Conservation (phyloP, 495 filamentous ascomycete species). For the Bombardia bombarda region DNA sequence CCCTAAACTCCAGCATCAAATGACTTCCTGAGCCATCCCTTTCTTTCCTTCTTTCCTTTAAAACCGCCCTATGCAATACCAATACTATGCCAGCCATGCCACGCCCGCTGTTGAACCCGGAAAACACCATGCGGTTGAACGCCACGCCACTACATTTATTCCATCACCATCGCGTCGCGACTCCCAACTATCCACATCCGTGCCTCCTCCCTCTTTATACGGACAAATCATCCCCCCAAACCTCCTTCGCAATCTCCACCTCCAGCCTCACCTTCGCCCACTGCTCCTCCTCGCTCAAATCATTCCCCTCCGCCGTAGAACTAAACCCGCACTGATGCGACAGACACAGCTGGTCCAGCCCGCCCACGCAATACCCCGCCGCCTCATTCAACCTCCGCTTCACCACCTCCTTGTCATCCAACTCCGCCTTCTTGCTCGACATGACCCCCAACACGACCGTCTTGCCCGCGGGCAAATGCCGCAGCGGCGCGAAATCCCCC, state of each 20-base stretch:
- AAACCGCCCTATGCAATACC: too few relatives aligned
- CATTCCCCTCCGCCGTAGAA: conserved; percentile 55
- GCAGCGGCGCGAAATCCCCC: conserved; percentile 58
- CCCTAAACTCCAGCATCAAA: too few relatives aligned
- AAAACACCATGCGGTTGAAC: too few relatives aligned
- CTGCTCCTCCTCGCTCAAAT: conserved; percentile 52
- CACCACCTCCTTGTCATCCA: conserved; percentile 55
- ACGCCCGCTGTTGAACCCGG: too few relatives aligned
- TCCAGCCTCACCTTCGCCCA: conserved; percentile 39
- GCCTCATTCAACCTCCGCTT: conserved; percentile 50
- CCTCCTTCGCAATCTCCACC: conserved; percentile 40
- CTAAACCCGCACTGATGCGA: conserved; percentile 65
- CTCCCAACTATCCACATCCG: too few relatives aligned
- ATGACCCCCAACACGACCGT: conserved; percentile 59
- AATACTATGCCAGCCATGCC: too few relatives aligned
- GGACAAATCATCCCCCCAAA: conserved; percentile 38
- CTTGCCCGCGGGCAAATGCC: conserved; percentile 54
- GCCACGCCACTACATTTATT: too few relatives aligned
- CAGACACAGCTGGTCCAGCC: conserved; percentile 53
- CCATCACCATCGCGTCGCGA: too few relatives aligned
- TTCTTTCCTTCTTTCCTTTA: too few relatives aligned
- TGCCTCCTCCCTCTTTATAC: too few relatives aligned
- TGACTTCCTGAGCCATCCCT: too few relatives aligned
- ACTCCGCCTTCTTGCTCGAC: conserved; percentile 54
- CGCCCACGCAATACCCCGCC: conserved; percentile 50